Evolutionary conservation across 1,284 basidiomycete genomes (phyloP).

Genomic region (Blastosporella zonata): DNA sequence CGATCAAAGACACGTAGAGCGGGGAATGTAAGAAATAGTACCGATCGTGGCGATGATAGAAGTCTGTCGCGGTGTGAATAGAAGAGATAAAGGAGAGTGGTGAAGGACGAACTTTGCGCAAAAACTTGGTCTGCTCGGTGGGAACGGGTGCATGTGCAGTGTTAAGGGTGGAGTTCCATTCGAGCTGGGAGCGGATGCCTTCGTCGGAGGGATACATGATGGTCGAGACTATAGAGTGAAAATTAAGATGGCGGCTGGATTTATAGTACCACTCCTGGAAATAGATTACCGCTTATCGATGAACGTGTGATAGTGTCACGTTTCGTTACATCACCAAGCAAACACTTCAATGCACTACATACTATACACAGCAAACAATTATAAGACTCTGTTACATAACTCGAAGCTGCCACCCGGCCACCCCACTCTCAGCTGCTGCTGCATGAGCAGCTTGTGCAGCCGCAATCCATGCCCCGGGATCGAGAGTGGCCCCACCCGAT

Average conservation of each 20-base stretch:
- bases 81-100: slow-evolving; percentile 13
- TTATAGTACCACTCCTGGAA: slow-evolving; percentile 8
- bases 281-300: slow-evolving; percentile 14
- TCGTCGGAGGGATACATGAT: slow-evolving; percentile 38
- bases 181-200: slow-evolving; percentile 77
- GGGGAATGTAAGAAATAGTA: slow-evolving; percentile 30
- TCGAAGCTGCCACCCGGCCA: slow-evolving; percentile 72
- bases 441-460: slow-evolving; percentile 49
- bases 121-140: slow-evolving; percentile 76
- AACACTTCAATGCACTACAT: slow-evolving; percentile 15
- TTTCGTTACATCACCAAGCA: slow-evolving; percentile 16
- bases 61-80: slow-evolving; percentile 53
- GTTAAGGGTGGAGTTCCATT: slow-evolving; percentile 85
- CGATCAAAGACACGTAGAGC: not conserved
- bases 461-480: slow-evolving; percentile 61
- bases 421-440: slow-evolving; percentile 41
- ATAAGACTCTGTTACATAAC: slow-evolving; percentile 50
- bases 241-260: slow-evolving; percentile 1
- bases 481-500: slow-evolving; percentile 30
- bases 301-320: slow-evolving; percentile 16
- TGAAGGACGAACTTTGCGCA: slow-evolving; percentile 73
- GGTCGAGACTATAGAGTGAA: not conserved
- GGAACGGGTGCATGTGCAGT: slow-evolving; percentile 67
- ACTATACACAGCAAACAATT: slow-evolving; percentile 22
- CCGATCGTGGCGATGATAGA: slow-evolving; percentile 97